Percentiles rank a stretch among this genome's conserved stretches.
Evolutionary conservation across 768 basidiomycete species (phyloP).

Genomic region (Termitomyces sp.): DNA sequence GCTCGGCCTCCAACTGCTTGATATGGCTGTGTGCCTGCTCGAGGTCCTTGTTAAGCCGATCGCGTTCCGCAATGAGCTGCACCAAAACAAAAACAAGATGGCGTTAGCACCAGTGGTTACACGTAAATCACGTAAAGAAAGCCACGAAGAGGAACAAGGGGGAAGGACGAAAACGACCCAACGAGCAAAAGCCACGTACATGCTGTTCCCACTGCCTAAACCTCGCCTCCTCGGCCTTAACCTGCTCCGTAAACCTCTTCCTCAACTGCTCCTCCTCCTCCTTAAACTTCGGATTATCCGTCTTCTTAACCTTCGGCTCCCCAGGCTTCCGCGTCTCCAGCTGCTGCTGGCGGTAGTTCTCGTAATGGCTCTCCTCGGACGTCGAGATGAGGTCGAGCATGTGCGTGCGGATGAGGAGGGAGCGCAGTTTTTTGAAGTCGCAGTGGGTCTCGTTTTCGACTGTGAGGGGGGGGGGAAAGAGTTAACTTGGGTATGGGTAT

Average conservation of each 20-base stretch:
- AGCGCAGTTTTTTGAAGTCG: slow-evolving; percentile 97
- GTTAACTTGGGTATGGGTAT: too few species aligned
- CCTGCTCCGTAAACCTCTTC: slow-evolving; percentile 99
- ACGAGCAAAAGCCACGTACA: slow-evolving; percentile 42
- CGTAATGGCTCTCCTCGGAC: slow-evolving; percentile 94
- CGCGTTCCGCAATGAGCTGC: slow-evolving; percentile 96
- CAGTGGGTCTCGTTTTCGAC: slow-evolving; percentile 99
- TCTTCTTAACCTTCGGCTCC: slow-evolving; percentile 96
- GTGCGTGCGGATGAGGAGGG: slow-evolving; percentile 92
- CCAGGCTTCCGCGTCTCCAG: slow-evolving; percentile 99
- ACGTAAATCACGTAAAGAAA: not conserved
- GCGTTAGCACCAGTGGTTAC: slow-evolving; percentile 3
- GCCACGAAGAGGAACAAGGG: not conserved
- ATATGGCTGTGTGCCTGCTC: slow-evolving; percentile 89
- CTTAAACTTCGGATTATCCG: slow-evolving; percentile 99
- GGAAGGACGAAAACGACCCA: too few species aligned
- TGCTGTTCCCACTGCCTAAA: slow-evolving; percentile 99
- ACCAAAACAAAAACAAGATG: slow-evolving; percentile 1
- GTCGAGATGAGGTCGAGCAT: slow-evolving; percentile 98
- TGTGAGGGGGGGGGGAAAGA: too few species aligned
- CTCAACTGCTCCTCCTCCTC: slow-evolving; percentile 97
- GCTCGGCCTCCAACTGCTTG: slow-evolving; percentile 86
- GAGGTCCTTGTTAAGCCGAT: slow-evolving; percentile 98
- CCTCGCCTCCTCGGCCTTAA: slow-evolving; percentile 95
- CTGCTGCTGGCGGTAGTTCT: slow-evolving; percentile 95